Evolutionary conservation across 106 monocot genomes (phyloP).

Genomic region (Cymbidium sinense): DNA sequence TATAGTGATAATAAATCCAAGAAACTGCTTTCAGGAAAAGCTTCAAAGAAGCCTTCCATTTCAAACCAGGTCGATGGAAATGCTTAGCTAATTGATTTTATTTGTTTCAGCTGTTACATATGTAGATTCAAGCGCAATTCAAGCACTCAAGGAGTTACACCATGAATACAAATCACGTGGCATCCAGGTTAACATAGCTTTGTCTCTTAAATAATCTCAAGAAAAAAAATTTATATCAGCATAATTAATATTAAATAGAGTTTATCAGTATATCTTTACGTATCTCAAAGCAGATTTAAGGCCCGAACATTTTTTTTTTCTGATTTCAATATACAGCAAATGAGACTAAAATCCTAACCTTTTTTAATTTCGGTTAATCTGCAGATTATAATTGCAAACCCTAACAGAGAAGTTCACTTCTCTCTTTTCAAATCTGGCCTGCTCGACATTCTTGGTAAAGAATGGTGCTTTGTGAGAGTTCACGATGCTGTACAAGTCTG

Average conservation of each 20-base stretch:
- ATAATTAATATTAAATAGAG: no score
- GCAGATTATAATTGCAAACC: slow-evolving; percentile 94
- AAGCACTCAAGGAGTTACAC: slow-evolving; percentile 89
- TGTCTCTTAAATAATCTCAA: background rate
- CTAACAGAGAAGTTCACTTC: slow-evolving; percentile 70
- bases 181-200: slow-evolving; percentile 57
- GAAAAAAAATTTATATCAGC: no score
- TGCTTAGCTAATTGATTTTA: background rate
- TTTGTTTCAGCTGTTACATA: slow-evolving; percentile 83
- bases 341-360: background rate
- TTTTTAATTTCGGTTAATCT: background rate
- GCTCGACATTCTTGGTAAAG: slow-evolving; percentile 64
- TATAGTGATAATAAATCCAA: background rate
- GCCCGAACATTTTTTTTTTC: no score
- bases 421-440: slow-evolving; percentile 64
- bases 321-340: no score
- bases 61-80: background rate
- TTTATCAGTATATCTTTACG: no score
- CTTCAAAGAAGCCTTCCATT: background rate
- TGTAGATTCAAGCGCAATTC: slow-evolving; percentile 91
- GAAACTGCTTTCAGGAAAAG: no score
- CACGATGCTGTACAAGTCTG: slow-evolving; percentile 96
- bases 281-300: no score
- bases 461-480: slow-evolving; percentile 92
- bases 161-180: slow-evolving; percentile 75